Evolutionary conservation across 768 basidiomycete species (phyloP), one percentile per base, ranked within the genome.

Genomic region (Lactifluus hygrophoroides): DNA sequence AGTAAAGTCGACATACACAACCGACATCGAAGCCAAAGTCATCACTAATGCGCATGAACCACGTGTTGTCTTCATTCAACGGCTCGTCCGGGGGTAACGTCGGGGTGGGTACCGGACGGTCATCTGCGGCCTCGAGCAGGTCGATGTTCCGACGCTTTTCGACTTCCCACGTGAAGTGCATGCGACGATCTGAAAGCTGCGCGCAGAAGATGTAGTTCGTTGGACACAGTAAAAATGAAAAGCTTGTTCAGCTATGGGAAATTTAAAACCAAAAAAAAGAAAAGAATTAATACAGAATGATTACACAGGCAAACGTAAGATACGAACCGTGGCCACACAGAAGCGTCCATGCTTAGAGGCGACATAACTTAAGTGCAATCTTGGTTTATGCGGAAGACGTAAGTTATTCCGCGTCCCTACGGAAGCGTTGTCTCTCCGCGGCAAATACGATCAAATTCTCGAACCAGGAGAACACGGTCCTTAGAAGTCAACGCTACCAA

Each of bases 391-490:
- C 17, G 34, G 5, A 64, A 40, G 23, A 3, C 46, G 8, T 45
- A 10, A n/a, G n/a, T n/a, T n/a, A n/a, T n/a, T 8, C 45, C 54
- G 1, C 27, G n/a, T 2, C 10, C 13, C 38, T 45, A n/a, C n/a
- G n/a, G 23, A 21, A 62, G 43, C 13, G n/a, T 51, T 14, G 25
- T 42, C 14, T 63, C 61, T 32, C 46, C 54, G 10, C 49, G 40
- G 44, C 66, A 58, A 21, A 71, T 52, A 19, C 69, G 67, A 43
- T 66, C 61, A 58, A 75, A 74, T 60, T 75, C 69, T n/a, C 65
- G 66, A 25, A 75, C 60, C 43, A 75, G 55, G 32, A 72, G 30
- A 17, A 75, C n/a, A 9, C 67, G 57, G 27, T 61, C 56, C 61
- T 56, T 46, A 37, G 58, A 19, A 60, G 50, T 43, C 47, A 73